Base-by-base conservation (phyloP, 2,329 filamentous ascomycete species). In the Aspergillus intermedius region DNA sequence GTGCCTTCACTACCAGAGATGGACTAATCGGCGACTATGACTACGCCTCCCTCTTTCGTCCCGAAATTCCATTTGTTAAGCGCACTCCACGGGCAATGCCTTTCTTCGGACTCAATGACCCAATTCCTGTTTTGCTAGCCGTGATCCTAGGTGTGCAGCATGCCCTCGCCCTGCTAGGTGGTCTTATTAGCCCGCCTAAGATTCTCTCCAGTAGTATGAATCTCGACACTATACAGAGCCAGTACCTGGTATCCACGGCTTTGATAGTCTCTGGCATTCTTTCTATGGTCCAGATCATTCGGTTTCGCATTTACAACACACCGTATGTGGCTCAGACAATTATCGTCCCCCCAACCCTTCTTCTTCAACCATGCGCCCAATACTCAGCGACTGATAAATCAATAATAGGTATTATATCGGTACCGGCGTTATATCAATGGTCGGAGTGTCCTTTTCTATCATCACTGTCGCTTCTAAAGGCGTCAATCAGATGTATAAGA, bases 1-100 rank as follows among this genome's bases (percentile, higher is more conserved):
- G 21, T 21, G 55, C 21, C 21, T 21, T 21, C 21, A 21, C 21
- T 4, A 34, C 12, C 43, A 83, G 75, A 52, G 78, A 90, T 1
- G 91, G 91, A 10, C 77, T 95, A 23, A 69, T 96, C 49, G 91
- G 91, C 54, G 77, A 83, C 59, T 96, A 96, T 69, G 87, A 96
- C 76, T 96, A 96, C 77, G 87, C 68, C 35, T 93, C 89, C 62
- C 82, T 96, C 37, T 95, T 96, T 76, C 82, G 74, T 19, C 87
- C 79, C 1, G 90, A 87, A 57, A 70, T 95, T 19, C 91, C 91
- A 0, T 95, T 95, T 68, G 83, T 93, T 76, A 83, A 79, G 63
- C 81, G 79, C 65, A 60, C 72, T 8, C 73, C 72, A 13, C 71
- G 74, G 49, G 73, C 77, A 15, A 78, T 81, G 2, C 84, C 84